Evolutionary conservation across 495 filamentous ascomycete species (phyloP).

Genomic region (Clohesyomyces aquaticus): DNA sequence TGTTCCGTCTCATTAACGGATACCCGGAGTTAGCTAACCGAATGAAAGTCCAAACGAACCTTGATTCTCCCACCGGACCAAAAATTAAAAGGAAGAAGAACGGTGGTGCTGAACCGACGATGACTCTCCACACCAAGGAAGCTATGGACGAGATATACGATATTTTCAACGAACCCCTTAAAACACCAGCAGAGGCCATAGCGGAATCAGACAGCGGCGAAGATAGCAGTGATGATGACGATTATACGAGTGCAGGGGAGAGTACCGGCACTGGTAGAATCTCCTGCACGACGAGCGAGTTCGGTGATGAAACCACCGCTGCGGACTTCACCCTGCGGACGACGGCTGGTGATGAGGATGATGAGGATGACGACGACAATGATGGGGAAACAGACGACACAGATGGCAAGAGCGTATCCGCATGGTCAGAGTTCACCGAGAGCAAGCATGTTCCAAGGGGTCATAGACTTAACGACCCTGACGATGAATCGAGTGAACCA

Average conservation of each 20-base stretch:
- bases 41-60: constrained; percentile 88
- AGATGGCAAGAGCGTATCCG: constrained; percentile 66
- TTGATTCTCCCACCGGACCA: constrained; percentile 79
- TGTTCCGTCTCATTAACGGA: constrained; percentile 39
- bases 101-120: constrained; percentile 71
- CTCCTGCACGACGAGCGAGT: constrained; percentile 64
- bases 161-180: constrained; percentile 90
- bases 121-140: constrained; percentile 94
- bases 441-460: constrained; percentile 68
- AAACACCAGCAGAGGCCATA: constrained; percentile 47
- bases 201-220: constrained; percentile 49
- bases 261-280: constrained; percentile 76
- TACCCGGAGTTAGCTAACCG: background rate
- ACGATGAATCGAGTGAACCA: too few species aligned
- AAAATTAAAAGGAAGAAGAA: constrained; percentile 77
- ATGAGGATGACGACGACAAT: constrained; percentile 49
- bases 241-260: constrained; percentile 81
- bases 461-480: constrained; percentile 42
- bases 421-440: constrained; percentile 84
- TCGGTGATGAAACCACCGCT: constrained; percentile 62
- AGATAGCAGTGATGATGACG: constrained; percentile 62
- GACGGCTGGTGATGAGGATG: constrained; percentile 42
- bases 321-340: constrained; percentile 53
- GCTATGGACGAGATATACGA: constrained; percentile 97
- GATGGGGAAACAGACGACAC: constrained; percentile 55